Conservation (phyloP, 2,329 filamentous ascomycete genomes). For the Cladosporium oxysporum region DNA sequence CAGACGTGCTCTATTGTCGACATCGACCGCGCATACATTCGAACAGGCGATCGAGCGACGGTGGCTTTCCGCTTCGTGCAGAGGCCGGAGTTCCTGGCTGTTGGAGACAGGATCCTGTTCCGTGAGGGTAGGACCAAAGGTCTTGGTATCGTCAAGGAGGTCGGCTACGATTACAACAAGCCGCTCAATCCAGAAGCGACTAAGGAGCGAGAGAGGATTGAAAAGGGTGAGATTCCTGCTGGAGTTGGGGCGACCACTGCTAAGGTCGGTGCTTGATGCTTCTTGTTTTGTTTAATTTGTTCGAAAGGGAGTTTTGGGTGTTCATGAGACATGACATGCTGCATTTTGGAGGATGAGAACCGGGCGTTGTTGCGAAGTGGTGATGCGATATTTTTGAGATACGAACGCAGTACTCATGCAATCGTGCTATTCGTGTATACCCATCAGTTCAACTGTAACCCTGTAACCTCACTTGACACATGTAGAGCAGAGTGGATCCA, state of each 20-base stretch:
- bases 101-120: slow-evolving; percentile 88
- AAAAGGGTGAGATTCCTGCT: slow-evolving; percentile 17
- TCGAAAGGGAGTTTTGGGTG: background rate
- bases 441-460: background rate
- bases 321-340: slow-evolving; percentile 3
- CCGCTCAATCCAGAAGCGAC: slow-evolving; percentile 45
- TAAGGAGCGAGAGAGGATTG: slow-evolving; percentile 27
- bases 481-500: too few species aligned
- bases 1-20: slow-evolving; percentile 98
- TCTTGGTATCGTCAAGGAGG: slow-evolving; percentile 85
- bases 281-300: background rate
- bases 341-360: background rate
- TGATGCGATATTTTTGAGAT: background rate
- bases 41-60: slow-evolving; percentile 88
- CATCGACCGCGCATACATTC: slow-evolving; percentile 92
- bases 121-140: slow-evolving; percentile 94
- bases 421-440: background rate
- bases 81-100: slow-evolving; percentile 84
- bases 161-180: slow-evolving; percentile 75
- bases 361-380: background rate
- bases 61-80: slow-evolving; percentile 96
- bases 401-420: background rate
- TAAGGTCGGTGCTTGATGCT: slow-evolving; percentile 12
- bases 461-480: too few species aligned
- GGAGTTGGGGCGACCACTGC: slow-evolving; percentile 15